Base-by-base conservation (phyloP, 202 grass and related monocot genomes). In the Schoenoplectus triqueter region DNA sequence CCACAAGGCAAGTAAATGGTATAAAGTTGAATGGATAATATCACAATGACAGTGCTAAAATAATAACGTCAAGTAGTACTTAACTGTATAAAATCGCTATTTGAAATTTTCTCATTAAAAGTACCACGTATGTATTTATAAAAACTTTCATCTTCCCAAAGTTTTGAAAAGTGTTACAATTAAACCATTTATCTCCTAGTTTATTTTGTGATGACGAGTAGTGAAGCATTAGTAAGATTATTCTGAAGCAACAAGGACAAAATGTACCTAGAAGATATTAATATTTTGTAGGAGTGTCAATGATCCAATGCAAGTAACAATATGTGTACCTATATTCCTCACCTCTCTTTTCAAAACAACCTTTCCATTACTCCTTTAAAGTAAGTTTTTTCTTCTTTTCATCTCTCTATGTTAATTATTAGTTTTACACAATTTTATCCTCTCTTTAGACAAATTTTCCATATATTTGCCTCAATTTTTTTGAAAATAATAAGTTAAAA, bases 201-300 rank as follows among this genome's bases (percentile, higher is more conserved):
- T 69, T 69, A 45, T 45, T 42, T 69, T 15, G 11, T 45, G 40
- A 45, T 44, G 45, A 69, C 3, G 10, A 14, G 64, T 44, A 69
- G 40, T 69, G 66, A 44, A n/a, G 2, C 40, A 45, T 73, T 46
- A 70, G 41, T 70, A 5, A 70, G 21, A 56, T 56, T 74, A 74
- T 48, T 76, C 50, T n/a, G 54, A 78, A 78, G 46, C 31, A 55
- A 76, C 52, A 76, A 19, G 54, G 20, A 44, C 21, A 60, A 5
- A 41, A 60, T 60, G 21, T 60, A 11, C 19, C 21, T 11, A 74
- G 48, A 77, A 57, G 72, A 59, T 76, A 56, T 57, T 76, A 6
- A 17, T 20, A 51, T 50, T 20, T 51, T 22, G 70, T 51, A 73
- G 46, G 70, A 51, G 7, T 73, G 11, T 20, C 21, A 13, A 15